Percentiles rank a stretch among this genome's conserved stretches.
Evolutionary conservation across 768 basidiomycete species (phyloP).

Genomic region (Mycena epipterygia): DNA sequence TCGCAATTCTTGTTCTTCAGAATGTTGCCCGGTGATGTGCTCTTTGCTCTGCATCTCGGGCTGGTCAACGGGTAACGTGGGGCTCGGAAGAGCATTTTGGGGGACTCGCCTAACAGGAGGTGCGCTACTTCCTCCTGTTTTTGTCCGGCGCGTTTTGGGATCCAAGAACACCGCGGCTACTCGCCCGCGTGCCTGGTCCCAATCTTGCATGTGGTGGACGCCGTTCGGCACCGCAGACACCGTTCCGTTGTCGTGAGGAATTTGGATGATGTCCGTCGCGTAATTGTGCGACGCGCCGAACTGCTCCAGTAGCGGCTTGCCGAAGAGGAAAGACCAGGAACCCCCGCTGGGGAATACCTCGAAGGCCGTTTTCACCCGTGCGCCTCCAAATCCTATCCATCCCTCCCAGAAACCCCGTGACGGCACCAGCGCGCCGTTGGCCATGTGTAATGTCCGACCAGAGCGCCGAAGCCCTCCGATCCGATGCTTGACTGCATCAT

Average conservation of each 20-base stretch:
- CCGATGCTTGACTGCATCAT: background rate
- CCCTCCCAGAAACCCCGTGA: slow-evolving; percentile 39
- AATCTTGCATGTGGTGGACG: background rate
- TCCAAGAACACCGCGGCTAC: background rate
- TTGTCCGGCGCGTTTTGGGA: background rate
- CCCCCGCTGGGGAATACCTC: slow-evolving; percentile 40
- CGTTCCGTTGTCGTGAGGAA: background rate
- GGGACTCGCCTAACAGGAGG: slow-evolving; percentile 6
- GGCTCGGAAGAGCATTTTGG: background rate
- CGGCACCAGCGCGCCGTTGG: slow-evolving; percentile 41
- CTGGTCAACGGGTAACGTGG: no score
- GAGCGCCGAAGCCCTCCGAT: slow-evolving; percentile 13
- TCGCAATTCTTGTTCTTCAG: background rate
- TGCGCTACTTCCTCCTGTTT: slow-evolving; percentile 6
- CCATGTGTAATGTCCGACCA: slow-evolving; percentile 42
- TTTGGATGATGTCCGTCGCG: background rate
- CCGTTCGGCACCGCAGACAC: background rate
- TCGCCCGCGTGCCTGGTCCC: background rate
- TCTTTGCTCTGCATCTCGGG: background rate
- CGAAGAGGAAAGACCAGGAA: slow-evolving; percentile 30
- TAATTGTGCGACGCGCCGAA: slow-evolving; percentile 30
- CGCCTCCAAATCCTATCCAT: slow-evolving; percentile 26
- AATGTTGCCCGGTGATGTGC: no score
- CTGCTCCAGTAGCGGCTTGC: slow-evolving; percentile 30
- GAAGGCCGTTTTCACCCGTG: slow-evolving; percentile 10